Evolutionary conservation across 306 rosid species (phyloP).

Genomic region (Glycine latifolia): DNA sequence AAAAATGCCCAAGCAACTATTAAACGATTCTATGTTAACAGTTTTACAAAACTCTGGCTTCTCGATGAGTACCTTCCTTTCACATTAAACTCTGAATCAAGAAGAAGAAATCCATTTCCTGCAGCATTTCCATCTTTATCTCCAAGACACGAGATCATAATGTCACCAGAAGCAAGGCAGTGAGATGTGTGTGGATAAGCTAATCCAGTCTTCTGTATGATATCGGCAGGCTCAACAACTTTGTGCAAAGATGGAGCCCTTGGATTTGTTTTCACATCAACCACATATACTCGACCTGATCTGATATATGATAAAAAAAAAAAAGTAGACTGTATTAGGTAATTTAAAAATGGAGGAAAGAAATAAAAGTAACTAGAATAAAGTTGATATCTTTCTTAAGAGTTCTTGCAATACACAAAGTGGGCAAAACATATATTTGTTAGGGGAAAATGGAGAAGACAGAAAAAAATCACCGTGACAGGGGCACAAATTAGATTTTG

Average conservation of each 20-base stretch:
- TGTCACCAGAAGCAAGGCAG: conserved; percentile 96
- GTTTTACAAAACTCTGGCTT: not conserved
- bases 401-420: not conserved
- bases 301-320: conserved; percentile 50
- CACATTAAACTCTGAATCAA: conserved; percentile 90
- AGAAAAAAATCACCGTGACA: not conserved
- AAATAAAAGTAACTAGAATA: not conserved
- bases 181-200: conserved; percentile 97
- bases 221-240: conserved; percentile 75
- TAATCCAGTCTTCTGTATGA: conserved; percentile 78
- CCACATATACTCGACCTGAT: conserved; percentile 83
- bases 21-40: not conserved
- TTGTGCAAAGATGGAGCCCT: conserved; percentile 86
- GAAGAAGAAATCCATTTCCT: conserved; percentile 95
- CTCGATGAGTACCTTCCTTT: conserved; percentile 79
- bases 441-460: not conserved
- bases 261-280: conserved; percentile 84
- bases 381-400: not conserved
- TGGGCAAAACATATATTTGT: not conserved
- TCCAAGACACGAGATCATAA: conserved; percentile 90
- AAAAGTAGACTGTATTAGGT: conserved; percentile 25
- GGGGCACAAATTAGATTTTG: not conserved
- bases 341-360: not conserved
- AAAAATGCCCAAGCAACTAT: not conserved
- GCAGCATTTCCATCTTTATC: conserved; percentile 88